Conservation (phyloP, 208 protist species). For the Leishmania gerbilli region DNA sequence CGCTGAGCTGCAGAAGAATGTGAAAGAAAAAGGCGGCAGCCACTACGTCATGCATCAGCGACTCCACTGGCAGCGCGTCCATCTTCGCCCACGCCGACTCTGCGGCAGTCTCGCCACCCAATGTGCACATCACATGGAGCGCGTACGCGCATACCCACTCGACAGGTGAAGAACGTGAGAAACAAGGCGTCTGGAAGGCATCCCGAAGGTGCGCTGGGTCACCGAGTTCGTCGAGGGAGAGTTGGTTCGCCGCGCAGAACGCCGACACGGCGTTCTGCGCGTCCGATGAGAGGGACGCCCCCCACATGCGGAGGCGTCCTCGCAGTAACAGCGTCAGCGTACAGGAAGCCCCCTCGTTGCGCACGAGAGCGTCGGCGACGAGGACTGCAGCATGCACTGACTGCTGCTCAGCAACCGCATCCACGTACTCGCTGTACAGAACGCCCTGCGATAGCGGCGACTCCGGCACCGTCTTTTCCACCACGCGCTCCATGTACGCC, state of each 20-base stretch:
- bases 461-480: conserved; percentile 44
- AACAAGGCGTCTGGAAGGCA: conserved; percentile 8
- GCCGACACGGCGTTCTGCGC: not conserved
- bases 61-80: conserved; percentile 23
- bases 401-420: conserved; percentile 36
- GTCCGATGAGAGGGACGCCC: not conserved
- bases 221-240: conserved; percentile 37
- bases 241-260: conserved; percentile 3
- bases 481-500: conserved; percentile 52
- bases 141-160: conserved; percentile 28
- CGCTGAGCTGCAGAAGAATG: conserved; percentile 26
- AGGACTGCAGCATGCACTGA: conserved; percentile 25
- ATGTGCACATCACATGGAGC: not conserved
- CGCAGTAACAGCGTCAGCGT: conserved; percentile 37
- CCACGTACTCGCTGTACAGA: conserved; percentile 57
- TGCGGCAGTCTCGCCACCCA: not conserved
- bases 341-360: conserved; percentile 20
- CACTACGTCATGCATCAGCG: conserved; percentile 14
- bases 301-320: conserved; percentile 18
- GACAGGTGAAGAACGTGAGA: conserved; percentile 11
- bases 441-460: conserved; percentile 34
- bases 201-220: conserved; percentile 14
- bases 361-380: conserved; percentile 29
- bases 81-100: conserved; percentile 8
- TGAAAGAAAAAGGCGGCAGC: conserved; percentile 24